These are phyloP conservation scores for Flaveria floridana DNA, from an alignment of 140 eudicot species.

Conservation along the genomic window DNA sequence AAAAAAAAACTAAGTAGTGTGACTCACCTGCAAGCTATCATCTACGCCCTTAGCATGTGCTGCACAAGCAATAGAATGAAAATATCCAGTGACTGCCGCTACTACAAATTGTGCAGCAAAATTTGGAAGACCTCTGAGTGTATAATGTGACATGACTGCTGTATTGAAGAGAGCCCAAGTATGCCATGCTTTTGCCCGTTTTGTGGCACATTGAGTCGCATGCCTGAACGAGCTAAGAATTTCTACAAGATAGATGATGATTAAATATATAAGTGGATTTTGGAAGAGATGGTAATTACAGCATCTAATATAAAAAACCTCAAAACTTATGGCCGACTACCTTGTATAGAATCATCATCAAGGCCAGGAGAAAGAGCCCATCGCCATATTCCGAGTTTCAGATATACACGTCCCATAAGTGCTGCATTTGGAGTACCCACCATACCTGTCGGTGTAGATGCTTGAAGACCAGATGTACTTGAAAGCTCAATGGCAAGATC, in stretches of 20 bases:
- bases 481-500: conserved; percentile 78
- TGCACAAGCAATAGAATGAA: conserved; percentile 95
- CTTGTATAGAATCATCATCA: conserved; percentile 91
- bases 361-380: conserved; percentile 87
- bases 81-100: conserved; percentile 97
- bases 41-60: conserved; percentile 94
- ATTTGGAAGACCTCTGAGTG: conserved; percentile 63
- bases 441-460: conserved; percentile 38
- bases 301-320: conserved; percentile 2
- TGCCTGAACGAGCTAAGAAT: conserved; percentile 68
- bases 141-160: conserved; percentile 97
- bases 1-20: neutral
- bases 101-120: conserved; percentile 80
- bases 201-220: conserved; percentile 81
- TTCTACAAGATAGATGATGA: conserved; percentile 40
- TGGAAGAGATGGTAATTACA: neutral
- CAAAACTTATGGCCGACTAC: conserved; percentile 28
- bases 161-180: conserved; percentile 97
- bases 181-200: conserved; percentile 98
- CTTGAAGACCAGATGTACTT: conserved; percentile 46
- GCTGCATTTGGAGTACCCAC: conserved; percentile 50
- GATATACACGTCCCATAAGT: conserved; percentile 86
- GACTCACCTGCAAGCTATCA: conserved; percentile 86
- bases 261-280: conserved; percentile 8
- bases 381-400: conserved; percentile 83